phyloP scores from a whole-genome alignment of 345 rosid genomes.

The Dipteronia sinensis region DNA sequence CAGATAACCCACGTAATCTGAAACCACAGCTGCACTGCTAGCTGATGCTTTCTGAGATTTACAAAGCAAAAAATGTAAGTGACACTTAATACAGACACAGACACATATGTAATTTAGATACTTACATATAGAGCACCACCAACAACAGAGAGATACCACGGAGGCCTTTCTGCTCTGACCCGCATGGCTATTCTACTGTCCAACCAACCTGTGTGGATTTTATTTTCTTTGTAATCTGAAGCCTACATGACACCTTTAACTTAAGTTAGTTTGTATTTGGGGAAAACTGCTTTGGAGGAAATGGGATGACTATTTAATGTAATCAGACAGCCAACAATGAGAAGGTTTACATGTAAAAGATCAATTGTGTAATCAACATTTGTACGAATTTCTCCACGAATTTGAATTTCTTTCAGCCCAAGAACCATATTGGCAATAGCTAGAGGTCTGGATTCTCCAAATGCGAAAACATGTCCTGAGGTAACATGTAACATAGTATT shows the following conservation, averaged over 20 bases:
- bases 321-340: conserved; percentile 20
- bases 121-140: conserved; percentile 98
- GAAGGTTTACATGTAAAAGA: conserved; percentile 80
- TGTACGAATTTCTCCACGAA: conserved; percentile 96
- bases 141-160: conserved; percentile 99
- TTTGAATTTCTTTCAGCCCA: conserved; percentile 97
- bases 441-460: conserved; percentile 97
- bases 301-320: background rate
- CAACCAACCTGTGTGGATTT: conserved; percentile 99
- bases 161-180: conserved; percentile 99
- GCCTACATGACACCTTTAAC: conserved; percentile 55
- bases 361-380: conserved; percentile 97
- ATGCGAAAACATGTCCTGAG: conserved; percentile 95
- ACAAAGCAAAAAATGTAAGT: conserved; percentile 16
- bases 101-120: background rate
- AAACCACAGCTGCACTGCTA: conserved; percentile 93
- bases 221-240: conserved; percentile 92
- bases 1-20: conserved; percentile 95
- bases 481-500: conserved; percentile 11
- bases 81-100: background rate
- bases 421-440: conserved; percentile 99
- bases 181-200: conserved; percentile 99
- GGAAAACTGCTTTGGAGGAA: background rate
- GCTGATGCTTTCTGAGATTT: conserved; percentile 88
- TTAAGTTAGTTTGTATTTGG: conserved; percentile 22